phyloP scores from a whole-genome alignment of 257 asterid species.

The Solanum boliviense region DNA sequence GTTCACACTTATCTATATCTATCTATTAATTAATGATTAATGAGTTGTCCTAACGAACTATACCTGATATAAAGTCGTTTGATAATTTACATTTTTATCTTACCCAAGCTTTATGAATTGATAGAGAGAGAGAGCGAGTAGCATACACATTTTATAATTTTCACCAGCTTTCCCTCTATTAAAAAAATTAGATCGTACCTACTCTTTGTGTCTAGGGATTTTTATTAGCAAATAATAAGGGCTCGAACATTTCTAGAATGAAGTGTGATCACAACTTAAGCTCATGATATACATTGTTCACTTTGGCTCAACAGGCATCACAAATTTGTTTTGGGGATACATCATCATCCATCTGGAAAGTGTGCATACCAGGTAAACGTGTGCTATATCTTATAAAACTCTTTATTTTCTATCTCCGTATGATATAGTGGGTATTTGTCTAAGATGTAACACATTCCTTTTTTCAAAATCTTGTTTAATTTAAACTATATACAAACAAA shows the following conservation, averaged over 20 bases:
- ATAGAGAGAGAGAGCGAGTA: no score
- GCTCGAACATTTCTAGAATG: neutral
- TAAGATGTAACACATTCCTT: neutral
- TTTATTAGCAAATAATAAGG: neutral
- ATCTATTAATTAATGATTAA: neutral
- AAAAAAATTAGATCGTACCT: neutral
- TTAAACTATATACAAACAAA: neutral
- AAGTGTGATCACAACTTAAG: neutral
- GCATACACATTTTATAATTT: no score
- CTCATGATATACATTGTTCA: neutral
- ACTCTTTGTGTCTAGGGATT: neutral
- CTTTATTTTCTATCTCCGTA: neutral
- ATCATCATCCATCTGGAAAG: neutral
- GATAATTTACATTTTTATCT: neutral
- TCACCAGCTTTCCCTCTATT: neutral
- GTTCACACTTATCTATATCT: neutral
- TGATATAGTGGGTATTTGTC: neutral
- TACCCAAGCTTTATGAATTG: neutral
- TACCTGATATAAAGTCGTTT: neutral
- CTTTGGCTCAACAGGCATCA: neutral
- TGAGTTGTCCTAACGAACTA: neutral
- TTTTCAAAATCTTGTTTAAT: neutral
- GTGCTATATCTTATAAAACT: neutral
- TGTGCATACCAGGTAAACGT: neutral
- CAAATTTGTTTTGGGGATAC: rapidly evolving